A percentile compares a stretch with the other conserved stretches of the same genome.
These are phyloP conservation scores for Solanum megistacrolobum DNA, from an alignment of 257 asterid species.

Conservation along the genomic window DNA sequence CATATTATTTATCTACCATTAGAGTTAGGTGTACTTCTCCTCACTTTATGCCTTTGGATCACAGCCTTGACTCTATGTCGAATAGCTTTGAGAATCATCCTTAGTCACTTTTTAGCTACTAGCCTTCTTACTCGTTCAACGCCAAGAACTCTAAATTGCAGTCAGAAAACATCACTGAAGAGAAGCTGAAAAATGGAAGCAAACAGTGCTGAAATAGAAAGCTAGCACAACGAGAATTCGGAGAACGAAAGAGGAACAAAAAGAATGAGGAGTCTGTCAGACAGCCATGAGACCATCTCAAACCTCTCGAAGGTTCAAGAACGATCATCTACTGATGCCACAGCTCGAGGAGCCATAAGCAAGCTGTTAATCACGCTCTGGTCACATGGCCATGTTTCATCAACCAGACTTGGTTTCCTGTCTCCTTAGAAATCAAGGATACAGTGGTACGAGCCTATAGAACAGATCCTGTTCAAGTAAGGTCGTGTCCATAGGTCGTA, in stretches of 20 bases:
- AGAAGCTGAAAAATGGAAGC: background rate
- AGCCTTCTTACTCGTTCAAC: background rate
- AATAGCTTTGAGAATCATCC: background rate
- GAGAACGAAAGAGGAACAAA: background rate
- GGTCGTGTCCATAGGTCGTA: background rate
- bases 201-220: background rate
- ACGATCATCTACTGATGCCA: background rate
- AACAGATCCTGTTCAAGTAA: background rate
- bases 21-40: background rate
- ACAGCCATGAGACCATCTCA: background rate
- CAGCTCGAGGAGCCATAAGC: background rate
- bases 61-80: background rate
- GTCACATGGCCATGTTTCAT: background rate
- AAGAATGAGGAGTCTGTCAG: background rate
- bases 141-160: too few species aligned
- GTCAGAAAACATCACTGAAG: too few species aligned
- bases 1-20: background rate
- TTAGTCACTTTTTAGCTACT: background rate
- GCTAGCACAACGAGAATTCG: background rate
- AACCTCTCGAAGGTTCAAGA: background rate
- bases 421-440: background rate
- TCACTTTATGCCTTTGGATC: background rate
- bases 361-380: background rate
- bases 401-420: background rate
- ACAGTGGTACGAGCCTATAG: background rate